These are phyloP conservation scores for Exsudoporus frostii DNA, from an alignment of 768 basidiomycete species.

Conservation along the genomic window DNA sequence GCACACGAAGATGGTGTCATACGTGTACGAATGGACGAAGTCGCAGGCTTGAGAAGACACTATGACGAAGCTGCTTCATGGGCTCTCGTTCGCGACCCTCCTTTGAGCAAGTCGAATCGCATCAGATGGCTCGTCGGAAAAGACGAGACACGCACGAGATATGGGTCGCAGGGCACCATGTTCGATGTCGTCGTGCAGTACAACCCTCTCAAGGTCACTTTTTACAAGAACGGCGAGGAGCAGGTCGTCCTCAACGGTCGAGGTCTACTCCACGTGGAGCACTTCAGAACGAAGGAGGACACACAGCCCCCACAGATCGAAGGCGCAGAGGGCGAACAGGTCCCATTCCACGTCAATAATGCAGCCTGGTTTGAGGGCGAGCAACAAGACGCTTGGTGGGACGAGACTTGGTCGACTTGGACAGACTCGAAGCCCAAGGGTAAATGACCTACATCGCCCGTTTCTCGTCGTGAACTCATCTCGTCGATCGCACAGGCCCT, in stretches of 20 bases:
- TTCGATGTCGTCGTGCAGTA: constrained; percentile 69
- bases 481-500: constrained; percentile 61
- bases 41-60: constrained; percentile 70
- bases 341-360: constrained; percentile 50
- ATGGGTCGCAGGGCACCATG: constrained; percentile 59
- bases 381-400: constrained; percentile 80
- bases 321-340: constrained; percentile 46
- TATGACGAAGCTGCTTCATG: constrained; percentile 93
- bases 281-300: constrained; percentile 70
- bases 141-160: constrained; percentile 59
- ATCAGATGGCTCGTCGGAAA: constrained; percentile 67
- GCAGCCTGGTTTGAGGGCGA: constrained; percentile 89
- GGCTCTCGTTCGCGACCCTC: constrained; percentile 78
- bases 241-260: constrained; percentile 88
- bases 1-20: constrained; percentile 87
- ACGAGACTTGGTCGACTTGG: constrained; percentile 84
- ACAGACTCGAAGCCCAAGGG: constrained; percentile 96
- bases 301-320: constrained; percentile 40
- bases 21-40: constrained; percentile 90
- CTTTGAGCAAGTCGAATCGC: constrained; percentile 42
- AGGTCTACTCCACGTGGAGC: constrained; percentile 95
- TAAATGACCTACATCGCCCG: constrained; percentile 26
- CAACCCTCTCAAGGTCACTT: constrained; percentile 70
- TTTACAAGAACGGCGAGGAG: constrained; percentile 71
- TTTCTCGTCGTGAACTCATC: neutral